phyloP scores from a whole-genome alignment of 78 protist genomes.

The Dictyostelium purpureum region DNA sequence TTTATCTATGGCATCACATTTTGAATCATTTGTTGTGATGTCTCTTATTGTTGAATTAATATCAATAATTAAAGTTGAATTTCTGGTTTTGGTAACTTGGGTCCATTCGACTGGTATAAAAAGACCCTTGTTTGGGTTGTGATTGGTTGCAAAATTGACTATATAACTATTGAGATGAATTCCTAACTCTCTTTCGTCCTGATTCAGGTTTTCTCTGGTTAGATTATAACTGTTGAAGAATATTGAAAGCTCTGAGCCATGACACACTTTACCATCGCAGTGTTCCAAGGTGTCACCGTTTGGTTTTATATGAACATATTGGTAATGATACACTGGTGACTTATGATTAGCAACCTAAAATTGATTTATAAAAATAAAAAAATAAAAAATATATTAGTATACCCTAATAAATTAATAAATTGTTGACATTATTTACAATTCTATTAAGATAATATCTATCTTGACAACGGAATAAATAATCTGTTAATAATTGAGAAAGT shows the following conservation, averaged over 20 bases:
- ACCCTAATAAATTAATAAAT: too few species aligned
- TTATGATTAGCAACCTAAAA: not conserved
- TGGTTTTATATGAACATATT: constrained; percentile 6
- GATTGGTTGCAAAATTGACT: constrained; percentile 13
- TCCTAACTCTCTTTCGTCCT: constrained; percentile 6
- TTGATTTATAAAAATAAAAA: too few species aligned
- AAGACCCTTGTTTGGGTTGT: constrained; percentile 57
- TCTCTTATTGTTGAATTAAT: too few species aligned
- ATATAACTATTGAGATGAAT: constrained; percentile 8
- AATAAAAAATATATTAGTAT: too few species aligned
- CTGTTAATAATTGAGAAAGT: not conserved
- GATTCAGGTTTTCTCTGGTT: not conserved
- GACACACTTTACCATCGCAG: constrained; percentile 42
- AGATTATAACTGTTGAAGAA: constrained; percentile 20
- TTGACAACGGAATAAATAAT: constrained; percentile 54
- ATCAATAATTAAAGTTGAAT: too few species aligned
- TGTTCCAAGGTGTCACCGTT: not conserved
- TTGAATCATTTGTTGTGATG: too few species aligned
- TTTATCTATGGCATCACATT: too few species aligned
- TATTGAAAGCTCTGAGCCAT: constrained; percentile 35
- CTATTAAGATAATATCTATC: not conserved
- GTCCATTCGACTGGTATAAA: too few species aligned
- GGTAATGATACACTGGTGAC: constrained; percentile 16
- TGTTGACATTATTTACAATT: not conserved
- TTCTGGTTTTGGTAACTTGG: too few species aligned